These are phyloP conservation scores for Rhodotorula sphaerocarpa DNA, from an alignment of 768 basidiomycete species.

Conservation along the genomic window DNA sequence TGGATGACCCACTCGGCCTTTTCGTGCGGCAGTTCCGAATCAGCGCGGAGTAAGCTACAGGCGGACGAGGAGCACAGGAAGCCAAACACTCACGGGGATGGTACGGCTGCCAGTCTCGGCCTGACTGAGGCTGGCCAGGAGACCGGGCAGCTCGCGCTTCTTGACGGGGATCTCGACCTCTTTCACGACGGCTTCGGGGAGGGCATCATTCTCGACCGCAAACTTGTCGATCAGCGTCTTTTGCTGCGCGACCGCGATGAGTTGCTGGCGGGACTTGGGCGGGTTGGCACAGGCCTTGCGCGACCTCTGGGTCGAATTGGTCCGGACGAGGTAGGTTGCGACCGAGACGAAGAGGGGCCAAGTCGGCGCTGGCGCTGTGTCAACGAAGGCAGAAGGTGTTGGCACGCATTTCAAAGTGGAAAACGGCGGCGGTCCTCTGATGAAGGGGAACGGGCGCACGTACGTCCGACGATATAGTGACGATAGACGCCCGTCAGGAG, in stretches of 20 bases:
- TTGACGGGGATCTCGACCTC: neutral
- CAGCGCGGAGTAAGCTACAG: slow-evolving; percentile 38
- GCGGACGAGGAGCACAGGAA: neutral
- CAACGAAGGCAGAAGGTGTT: neutral
- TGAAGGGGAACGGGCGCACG: neutral
- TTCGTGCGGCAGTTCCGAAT: no score
- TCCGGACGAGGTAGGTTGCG: neutral
- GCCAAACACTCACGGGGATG: neutral
- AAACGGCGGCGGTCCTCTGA: no score
- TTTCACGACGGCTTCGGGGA: neutral
- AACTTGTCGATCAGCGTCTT: neutral
- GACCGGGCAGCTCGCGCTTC: neutral
- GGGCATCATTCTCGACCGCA: neutral
- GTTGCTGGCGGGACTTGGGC: neutral
- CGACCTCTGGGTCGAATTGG: neutral
- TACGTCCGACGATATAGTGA: neutral
- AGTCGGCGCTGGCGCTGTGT: neutral
- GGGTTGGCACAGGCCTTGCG: neutral
- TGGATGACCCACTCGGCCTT: slow-evolving; percentile 52
- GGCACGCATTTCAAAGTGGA: neutral
- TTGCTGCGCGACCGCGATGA: neutral
- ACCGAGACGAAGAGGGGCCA: neutral
- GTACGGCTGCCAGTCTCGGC: neutral
- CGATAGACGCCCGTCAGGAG: neutral
- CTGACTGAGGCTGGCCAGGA: neutral